Conservation (phyloP, 1,139 yeast species). For the Suhomyces wounanorum region DNA sequence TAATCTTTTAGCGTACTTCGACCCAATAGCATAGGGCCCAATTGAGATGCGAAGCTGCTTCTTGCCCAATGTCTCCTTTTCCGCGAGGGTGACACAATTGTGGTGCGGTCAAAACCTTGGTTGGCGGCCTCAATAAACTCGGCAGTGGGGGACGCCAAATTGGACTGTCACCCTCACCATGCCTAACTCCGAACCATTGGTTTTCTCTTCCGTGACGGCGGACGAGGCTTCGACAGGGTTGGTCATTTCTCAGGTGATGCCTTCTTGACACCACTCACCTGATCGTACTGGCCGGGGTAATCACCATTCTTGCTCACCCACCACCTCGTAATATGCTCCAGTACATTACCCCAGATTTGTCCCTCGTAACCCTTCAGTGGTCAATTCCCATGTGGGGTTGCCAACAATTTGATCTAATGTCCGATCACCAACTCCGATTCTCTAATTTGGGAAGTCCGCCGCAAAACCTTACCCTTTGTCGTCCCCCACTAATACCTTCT, state of each 20-base stretch:
- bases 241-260: background rate
- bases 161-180: background rate
- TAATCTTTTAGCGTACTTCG: background rate
- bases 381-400: constrained; percentile 5
- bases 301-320: background rate
- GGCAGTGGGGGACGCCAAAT: background rate
- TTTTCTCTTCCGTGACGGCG: background rate
- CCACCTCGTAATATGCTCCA: background rate
- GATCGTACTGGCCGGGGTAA: background rate
- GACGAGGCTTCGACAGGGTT: background rate
- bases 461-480: background rate
- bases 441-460: constrained; percentile 4
- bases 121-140: background rate
- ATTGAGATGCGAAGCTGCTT: background rate
- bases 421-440: constrained; percentile 8
- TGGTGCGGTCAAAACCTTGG: background rate
- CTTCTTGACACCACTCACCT: background rate
- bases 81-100: background rate
- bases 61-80: background rate
- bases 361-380: background rate
- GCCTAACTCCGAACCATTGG: background rate
- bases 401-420: constrained; percentile 10
- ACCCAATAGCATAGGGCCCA: background rate
- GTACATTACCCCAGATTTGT: constrained; percentile 5
- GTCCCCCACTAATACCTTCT: background rate